Conservation (phyloP, 179 eudicot genomes). For the Beta macrorhiza region DNA sequence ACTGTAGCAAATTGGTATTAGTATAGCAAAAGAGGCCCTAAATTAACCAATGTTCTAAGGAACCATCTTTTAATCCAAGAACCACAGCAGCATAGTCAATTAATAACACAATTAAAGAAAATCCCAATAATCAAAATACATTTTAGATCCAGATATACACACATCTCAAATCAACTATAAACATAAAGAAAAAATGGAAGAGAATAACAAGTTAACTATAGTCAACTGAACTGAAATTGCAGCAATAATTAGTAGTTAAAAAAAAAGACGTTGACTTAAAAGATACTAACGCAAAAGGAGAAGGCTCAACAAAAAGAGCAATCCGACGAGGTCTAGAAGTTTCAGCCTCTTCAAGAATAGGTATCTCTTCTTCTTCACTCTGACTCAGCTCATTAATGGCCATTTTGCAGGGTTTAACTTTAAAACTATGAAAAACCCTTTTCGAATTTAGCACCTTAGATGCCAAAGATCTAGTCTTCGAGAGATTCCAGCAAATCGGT, state of each 20-base stretch:
- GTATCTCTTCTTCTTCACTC: slow-evolving; percentile 46
- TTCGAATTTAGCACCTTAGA: slow-evolving; percentile 18
- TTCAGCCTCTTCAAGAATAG: slow-evolving; percentile 56
- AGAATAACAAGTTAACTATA: too few relatives aligned
- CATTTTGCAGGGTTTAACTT: slow-evolving; percentile 36
- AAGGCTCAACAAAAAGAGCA: slow-evolving; percentile 97
- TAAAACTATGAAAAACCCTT: slow-evolving; percentile 21
- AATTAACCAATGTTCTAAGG: not conserved
- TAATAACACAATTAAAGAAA: not conserved
- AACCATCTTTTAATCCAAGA: too few relatives aligned
- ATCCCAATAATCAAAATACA: not conserved
- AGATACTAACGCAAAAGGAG: slow-evolving; percentile 84
- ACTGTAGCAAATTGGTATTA: not conserved
- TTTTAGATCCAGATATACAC: not conserved
- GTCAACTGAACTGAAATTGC: too few relatives aligned
- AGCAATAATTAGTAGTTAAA: too few relatives aligned
- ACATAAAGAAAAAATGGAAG: not conserved
- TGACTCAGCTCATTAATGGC: slow-evolving; percentile 38
- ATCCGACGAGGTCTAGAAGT: slow-evolving; percentile 71
- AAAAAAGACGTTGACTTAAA: slow-evolving; percentile 3
- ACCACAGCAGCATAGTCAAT: too few relatives aligned
- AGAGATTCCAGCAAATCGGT: slow-evolving; percentile 22
- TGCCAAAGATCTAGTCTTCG: slow-evolving; percentile 23
- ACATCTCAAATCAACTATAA: not conserved
- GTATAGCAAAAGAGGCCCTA: not conserved